These are phyloP conservation scores for Cyclotella sp. DNA, from an alignment of 108 stramenopile genomes.

Conservation along the genomic window DNA sequence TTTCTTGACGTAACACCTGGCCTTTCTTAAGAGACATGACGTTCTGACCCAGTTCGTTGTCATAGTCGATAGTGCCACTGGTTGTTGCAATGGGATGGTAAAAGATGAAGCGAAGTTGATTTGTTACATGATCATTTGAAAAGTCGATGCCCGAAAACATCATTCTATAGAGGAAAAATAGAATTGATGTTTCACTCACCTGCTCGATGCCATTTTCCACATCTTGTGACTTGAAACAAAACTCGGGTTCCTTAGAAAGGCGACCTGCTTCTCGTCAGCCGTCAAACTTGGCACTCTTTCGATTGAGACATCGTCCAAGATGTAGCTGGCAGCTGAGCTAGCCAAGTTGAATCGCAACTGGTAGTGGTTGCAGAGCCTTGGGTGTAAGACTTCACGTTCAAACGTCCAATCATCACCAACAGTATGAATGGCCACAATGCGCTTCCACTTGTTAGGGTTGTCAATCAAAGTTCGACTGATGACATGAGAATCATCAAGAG, in stretches of 20 bases:
- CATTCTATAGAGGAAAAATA: too few relatives aligned
- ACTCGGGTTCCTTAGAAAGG: conserved; percentile 40
- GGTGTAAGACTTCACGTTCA: conserved; percentile 17
- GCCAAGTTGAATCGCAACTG: conserved; percentile 37
- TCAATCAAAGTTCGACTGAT: conserved; percentile 22
- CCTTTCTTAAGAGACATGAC: conserved; percentile 28
- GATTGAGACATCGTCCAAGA: conserved; percentile 38
- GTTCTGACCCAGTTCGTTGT: conserved; percentile 15
- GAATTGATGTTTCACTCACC: neutral
- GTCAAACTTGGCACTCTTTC: conserved; percentile 10
- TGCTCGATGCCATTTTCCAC: conserved; percentile 20
- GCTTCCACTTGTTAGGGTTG: conserved; percentile 36
- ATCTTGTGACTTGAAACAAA: conserved; percentile 26
- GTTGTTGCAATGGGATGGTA: neutral
- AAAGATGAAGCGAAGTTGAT: neutral
- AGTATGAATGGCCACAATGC: conserved; percentile 33
- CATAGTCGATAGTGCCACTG: conserved; percentile 1
- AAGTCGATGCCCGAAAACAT: neutral
- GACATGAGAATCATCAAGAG: conserved; percentile 38
- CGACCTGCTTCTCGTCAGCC: conserved; percentile 2
- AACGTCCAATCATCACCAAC: conserved; percentile 47
- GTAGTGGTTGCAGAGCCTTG: conserved; percentile 41
- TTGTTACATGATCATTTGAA: neutral
- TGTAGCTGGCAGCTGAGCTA: conserved; percentile 20
- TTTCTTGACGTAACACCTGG: conserved; percentile 30